Conservation (phyloP, 495 filamentous ascomycete species). For the Penicillium cataractarum region DNA sequence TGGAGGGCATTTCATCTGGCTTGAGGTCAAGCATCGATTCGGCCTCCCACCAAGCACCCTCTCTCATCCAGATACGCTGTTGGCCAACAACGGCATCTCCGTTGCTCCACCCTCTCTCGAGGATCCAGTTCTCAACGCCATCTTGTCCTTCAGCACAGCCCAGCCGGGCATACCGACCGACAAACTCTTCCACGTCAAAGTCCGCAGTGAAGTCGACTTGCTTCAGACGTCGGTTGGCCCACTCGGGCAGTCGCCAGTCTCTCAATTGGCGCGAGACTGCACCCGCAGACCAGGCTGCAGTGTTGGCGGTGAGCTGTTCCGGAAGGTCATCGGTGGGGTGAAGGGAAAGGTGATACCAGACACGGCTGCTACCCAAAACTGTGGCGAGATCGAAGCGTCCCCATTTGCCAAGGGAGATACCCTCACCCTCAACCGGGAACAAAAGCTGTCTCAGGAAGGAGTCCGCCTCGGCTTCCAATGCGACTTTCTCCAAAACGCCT, state of each 20-base stretch:
- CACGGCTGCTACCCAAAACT: slow-evolving; percentile 75
- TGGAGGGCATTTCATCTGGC: slow-evolving; percentile 50
- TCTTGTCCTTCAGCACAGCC: slow-evolving; percentile 90
- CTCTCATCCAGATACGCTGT: slow-evolving; percentile 93
- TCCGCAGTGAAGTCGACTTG: slow-evolving; percentile 96
- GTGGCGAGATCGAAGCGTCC: slow-evolving; percentile 75
- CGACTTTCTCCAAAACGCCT: slow-evolving; percentile 82
- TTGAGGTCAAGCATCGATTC: slow-evolving; percentile 96
- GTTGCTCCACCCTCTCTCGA: slow-evolving; percentile 97
- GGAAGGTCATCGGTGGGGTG: slow-evolving; percentile 90
- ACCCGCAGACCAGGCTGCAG: slow-evolving; percentile 84
- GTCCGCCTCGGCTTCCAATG: slow-evolving; percentile 76
- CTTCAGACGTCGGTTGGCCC: slow-evolving; percentile 91
- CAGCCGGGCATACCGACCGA: slow-evolving; percentile 74
- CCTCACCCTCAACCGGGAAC: slow-evolving; percentile 75
- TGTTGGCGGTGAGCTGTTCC: slow-evolving; percentile 64
- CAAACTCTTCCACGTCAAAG: slow-evolving; percentile 93
- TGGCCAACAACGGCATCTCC: slow-evolving; percentile 90
- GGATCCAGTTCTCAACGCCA: slow-evolving; percentile 92
- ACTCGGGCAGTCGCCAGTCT: slow-evolving; percentile 90
- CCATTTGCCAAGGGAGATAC: slow-evolving; percentile 69
- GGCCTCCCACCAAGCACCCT: slow-evolving; percentile 95
- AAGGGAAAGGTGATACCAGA: slow-evolving; percentile 93
- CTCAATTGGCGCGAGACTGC: slow-evolving; percentile 90
- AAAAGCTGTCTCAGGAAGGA: slow-evolving; percentile 83